Evolutionary conservation across 169 alveolate genomes (phyloP), one percentile per base, ranked within the genome.

Genomic region (Cryptosporidium sp.): DNA sequence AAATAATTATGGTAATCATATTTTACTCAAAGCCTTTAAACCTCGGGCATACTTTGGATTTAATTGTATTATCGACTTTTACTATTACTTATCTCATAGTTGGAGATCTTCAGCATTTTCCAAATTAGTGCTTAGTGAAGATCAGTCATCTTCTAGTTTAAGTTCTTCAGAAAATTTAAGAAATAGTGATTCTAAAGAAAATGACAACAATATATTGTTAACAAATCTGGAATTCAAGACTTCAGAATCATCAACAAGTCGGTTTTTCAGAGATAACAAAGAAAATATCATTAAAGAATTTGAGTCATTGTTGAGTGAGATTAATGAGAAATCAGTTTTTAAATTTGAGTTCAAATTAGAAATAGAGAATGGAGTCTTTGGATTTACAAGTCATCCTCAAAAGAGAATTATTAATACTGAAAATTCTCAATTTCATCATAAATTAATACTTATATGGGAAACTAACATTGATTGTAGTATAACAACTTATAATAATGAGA

Each of bases 41-140:
- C 89, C 89, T 23, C 23, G 65, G n/a, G 74, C n/a, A 4, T 80
- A n/a, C 29, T 41, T 80, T 39, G 89, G 89, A 8, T 80, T 80
- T 80, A 80, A 80, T 31, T 59, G 80, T 10, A 80, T 80, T n/a
- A 65, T 80, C 29, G 89, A 80, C 29, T 80, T 80, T 29, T 80
- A 80, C 33, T 80, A 80, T 48, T 80, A 80, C 21, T 80, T 80
- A 37, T 62, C 80, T n/a, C 89, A 80, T 62, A 59, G 89, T 45
- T 80, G 71, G 68, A 80, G 89, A 65, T 80, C 89, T 48, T 80
- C 89, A n/a, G 29, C 67, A 10, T 62, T 80, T 59, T 59, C 89
- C 12, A 80, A 43, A 33, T 39, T 80, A 33, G 71, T 39, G 35
- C 37, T 55, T 2, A 26, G 35, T 5, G 67, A 55, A 26, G 67